phyloP scores from a whole-genome alignment of 352 stramenopile species.

The Elongisporangium prolatum region DNA sequence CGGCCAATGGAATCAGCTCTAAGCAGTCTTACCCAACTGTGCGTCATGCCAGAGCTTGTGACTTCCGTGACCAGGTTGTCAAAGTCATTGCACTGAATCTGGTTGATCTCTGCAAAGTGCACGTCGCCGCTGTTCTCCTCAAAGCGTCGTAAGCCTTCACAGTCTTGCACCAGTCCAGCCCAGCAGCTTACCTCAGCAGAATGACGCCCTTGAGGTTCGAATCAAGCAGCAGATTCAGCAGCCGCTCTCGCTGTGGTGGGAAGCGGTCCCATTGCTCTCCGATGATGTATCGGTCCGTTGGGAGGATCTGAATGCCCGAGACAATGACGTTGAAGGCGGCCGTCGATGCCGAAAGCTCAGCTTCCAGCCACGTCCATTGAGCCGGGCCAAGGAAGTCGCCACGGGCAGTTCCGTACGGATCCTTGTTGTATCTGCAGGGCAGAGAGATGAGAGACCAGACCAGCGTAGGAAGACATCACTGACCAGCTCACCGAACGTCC shows the following conservation, averaged over 20 bases:
- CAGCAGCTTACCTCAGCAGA: conserved; percentile 67
- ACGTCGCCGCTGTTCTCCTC: conserved; percentile 79
- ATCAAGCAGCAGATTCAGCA: conserved; percentile 84
- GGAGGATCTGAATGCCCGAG: conserved; percentile 88
- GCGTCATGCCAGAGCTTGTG: conserved; percentile 92
- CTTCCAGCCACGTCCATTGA: conserved; percentile 86
- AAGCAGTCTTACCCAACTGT: conserved; percentile 78
- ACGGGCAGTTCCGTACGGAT: conserved; percentile 52
- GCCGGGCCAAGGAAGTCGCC: conserved; percentile 70
- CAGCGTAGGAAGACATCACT: too few relatives aligned
- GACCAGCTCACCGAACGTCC: conserved; percentile 50
- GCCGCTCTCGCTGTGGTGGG: conserved; percentile 64
- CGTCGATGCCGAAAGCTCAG: conserved; percentile 65
- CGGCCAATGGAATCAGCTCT: not conserved
- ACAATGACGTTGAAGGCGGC: conserved; percentile 93
- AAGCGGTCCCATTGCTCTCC: conserved; percentile 90
- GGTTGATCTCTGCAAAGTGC: conserved; percentile 91
- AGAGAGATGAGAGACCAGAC: not conserved
- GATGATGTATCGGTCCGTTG: conserved; percentile 67
- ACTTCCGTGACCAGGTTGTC: conserved; percentile 74
- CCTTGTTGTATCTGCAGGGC: conserved; percentile 64
- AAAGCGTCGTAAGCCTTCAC: not conserved
- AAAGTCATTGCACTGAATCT: conserved; percentile 82
- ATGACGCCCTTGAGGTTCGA: conserved; percentile 85
- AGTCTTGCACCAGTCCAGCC: conserved; percentile 39